phyloP scores from a whole-genome alignment of 2,329 filamentous ascomycete species.

The Metarhizium robertsii region DNA sequence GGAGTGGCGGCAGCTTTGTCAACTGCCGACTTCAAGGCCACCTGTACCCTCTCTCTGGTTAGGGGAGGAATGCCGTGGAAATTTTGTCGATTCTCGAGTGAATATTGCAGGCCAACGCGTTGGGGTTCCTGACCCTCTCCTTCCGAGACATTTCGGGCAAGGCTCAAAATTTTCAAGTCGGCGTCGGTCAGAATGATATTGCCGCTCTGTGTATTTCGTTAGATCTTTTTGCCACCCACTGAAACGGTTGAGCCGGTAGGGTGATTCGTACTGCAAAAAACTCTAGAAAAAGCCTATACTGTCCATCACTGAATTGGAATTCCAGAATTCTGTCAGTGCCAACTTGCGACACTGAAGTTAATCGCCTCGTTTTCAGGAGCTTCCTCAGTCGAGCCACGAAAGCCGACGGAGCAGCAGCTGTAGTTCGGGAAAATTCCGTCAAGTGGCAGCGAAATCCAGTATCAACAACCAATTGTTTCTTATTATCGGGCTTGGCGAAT shows the following conservation, averaged over 20 bases:
- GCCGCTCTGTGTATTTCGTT: slow-evolving; percentile 46
- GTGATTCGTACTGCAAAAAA: slow-evolving; percentile 64
- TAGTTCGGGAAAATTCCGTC: slow-evolving; percentile 81
- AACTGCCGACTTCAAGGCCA: slow-evolving; percentile 58
- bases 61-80: slow-evolving; percentile 65
- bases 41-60: slow-evolving; percentile 61
- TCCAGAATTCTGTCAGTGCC: slow-evolving; percentile 92
- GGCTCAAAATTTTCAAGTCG: slow-evolving; percentile 69
- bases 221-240: no score
- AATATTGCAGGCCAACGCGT: slow-evolving; percentile 68
- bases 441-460: slow-evolving; percentile 94
- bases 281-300: slow-evolving; percentile 80
- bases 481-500: slow-evolving; percentile 80
- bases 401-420: slow-evolving; percentile 70
- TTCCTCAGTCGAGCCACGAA: slow-evolving; percentile 85
- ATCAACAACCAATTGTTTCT: slow-evolving; percentile 86
- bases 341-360: slow-evolving; percentile 74
- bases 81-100: slow-evolving; percentile 75
- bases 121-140: slow-evolving; percentile 79
- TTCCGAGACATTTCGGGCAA: slow-evolving; percentile 72
- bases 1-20: slow-evolving; percentile 42
- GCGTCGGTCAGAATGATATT: slow-evolving; percentile 89
- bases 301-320: slow-evolving; percentile 84
- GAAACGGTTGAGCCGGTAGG: background rate
- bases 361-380: slow-evolving; percentile 73